Evolutionary conservation across 2,329 filamentous ascomycete genomes (phyloP), one percentile per base, ranked within the genome.

Genomic region (Diplodia intermedia): DNA sequence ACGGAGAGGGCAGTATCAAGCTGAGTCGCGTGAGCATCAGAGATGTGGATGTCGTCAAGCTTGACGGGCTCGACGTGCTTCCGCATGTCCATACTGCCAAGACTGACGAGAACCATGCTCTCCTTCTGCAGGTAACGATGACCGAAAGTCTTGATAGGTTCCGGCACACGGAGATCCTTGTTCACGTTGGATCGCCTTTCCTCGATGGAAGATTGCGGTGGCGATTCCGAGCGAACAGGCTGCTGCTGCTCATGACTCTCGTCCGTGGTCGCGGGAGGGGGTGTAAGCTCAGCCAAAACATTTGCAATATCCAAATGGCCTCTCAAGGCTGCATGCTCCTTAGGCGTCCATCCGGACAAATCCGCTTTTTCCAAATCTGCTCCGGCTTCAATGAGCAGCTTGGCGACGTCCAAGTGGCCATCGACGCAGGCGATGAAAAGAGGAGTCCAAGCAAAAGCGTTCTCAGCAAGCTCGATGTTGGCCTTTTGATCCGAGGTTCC

Each of bases 61-160:
- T 89, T 92, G 55, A 99, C 94, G 0, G 94, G 89, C 55, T 92
- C 88, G 5, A 90, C 82, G 40, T 88, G 86, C 80, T 95, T 97
- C 66, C 93, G 88, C 81, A 92, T 91, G 76, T 99, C 95, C 92
- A 97, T 97, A 0, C 92, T 94, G 0, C 95, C 95, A 9, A 99
- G 83, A 74, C 93, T 97, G 73, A 99, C 94, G 60, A 98, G 84
- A 4, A 99, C 88, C 83, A 99, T 89, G 70, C 92, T 92, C 74
- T 97, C 90, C 63, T 96, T 88, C 20, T 89, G 96, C 62, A 99
- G 86, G 79, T 98, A 99, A 66, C 94, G 89, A 83, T 99, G 95
- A 67, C 95, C 95, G 79, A 98, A 99, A 1, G 93, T 92, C 80
- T 98, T 98, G 71, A 98, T 87, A 5, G 94, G 90, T 71, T 97